Evolutionary conservation across 352 stramenopile species (phyloP), one percentile per base, ranked within the genome.

Genomic region (Phytophthora citrophthora): DNA sequence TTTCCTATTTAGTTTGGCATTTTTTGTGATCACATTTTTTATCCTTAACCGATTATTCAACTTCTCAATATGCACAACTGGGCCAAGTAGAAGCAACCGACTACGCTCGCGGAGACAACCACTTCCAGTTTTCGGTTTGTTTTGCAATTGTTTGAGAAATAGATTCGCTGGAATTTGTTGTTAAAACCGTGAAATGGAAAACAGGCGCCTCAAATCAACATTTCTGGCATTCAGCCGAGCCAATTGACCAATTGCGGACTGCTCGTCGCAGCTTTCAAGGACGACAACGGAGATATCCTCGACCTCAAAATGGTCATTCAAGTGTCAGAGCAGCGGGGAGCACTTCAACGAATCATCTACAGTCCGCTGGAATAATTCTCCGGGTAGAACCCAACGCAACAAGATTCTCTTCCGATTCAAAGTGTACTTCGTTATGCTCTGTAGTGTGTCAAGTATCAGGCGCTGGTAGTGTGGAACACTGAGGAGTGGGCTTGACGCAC

Each of bases 241-340:
- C 86, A 95, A 44, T 74, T 95, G 38, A 88, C 83, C 49, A 96
- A 96, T 71, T 96, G 89, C 64, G 88, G 89, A n/a, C 64, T 96
- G 47, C 73, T 96, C 34, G 90, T 87, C 27, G 87, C 87, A n/a
- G 79, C 86, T 3, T 90, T 96, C 54, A 90, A 88, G 58, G 67
- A 87, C 60, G 65, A 83, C 23, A 70, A 83, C 13, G 85, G 83
- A 48, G 79, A 90, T 23, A 93, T 96, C 60, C 70, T 94, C 49
- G 85, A 93, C 49, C 71, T 96, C 40, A 95, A 95, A 61, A 94
- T 95, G 86, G 89, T 96, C 52, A 80, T 94, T 44, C 87, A 96
- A 69, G 89, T 96, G 34, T 94, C 86, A 7, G 72, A 93, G 52
- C 86, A 94, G 68, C 74, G 76, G 58, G 85, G 70, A 54, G 65